A percentile compares a stretch with the other conserved stretches of the same genome.
Conservation (phyloP, 1,284 basidiomycete species). For the Phenoliferia sp. region DNA sequence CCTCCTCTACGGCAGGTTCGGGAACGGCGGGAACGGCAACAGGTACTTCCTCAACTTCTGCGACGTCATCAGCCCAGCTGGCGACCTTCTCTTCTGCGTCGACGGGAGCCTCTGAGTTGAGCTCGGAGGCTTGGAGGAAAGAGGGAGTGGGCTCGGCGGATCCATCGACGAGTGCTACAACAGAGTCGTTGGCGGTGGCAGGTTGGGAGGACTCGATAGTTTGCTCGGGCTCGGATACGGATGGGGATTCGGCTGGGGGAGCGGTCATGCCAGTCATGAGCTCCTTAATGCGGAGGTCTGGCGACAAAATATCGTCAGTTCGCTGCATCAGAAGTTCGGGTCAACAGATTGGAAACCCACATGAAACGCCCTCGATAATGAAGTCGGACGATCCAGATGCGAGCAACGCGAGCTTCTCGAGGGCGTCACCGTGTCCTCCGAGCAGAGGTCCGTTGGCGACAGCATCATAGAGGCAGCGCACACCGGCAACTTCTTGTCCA, state of each 20-base stretch:
- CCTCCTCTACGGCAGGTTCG: no score
- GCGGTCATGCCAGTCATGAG: constrained; percentile 38
- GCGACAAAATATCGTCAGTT: neutral
- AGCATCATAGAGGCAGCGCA: constrained; percentile 33
- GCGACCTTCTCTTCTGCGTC: constrained; percentile 37
- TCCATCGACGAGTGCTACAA: constrained; percentile 24
- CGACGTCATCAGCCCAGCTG: constrained; percentile 15
- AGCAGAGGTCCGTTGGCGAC: constrained; percentile 37
- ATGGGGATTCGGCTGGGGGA: constrained; percentile 33
- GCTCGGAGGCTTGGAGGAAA: constrained; percentile 27
- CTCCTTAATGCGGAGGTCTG: constrained; percentile 34
- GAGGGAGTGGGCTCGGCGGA: constrained; percentile 8
- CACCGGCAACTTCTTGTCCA: constrained; percentile 36
- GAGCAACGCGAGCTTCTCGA: constrained; percentile 32
- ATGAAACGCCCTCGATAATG: constrained; percentile 34
- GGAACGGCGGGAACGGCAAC: neutral
- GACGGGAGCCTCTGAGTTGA: constrained; percentile 35
- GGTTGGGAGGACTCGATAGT: constrained; percentile 40
- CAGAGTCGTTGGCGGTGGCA: constrained; percentile 37
- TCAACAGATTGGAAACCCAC: constrained; percentile 16
- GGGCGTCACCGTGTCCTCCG: constrained; percentile 36
- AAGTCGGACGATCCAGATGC: constrained; percentile 21
- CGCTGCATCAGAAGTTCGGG: neutral
- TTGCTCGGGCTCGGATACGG: constrained; percentile 29
- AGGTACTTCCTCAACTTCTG: neutral